Evolutionary conservation across 768 basidiomycete species (phyloP).

Genomic region (Leucocoprinus sp.): DNA sequence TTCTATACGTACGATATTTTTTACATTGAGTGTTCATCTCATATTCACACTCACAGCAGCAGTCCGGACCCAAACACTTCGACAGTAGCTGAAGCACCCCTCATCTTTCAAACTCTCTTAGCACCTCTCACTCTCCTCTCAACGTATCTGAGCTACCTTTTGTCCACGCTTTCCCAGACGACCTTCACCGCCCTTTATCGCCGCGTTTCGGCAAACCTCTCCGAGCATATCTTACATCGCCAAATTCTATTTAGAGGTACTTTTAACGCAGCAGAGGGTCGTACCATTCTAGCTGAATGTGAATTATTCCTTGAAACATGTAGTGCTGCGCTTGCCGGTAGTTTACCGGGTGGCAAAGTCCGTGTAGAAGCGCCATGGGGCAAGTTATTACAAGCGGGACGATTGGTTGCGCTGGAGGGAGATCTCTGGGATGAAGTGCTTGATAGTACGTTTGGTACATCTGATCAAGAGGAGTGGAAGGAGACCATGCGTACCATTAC

Average conservation of each 20-base stretch:
- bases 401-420: conserved; percentile 55
- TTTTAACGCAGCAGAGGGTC: conserved; percentile 53
- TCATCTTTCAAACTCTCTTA: conserved; percentile 62
- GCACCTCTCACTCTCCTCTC: conserved; percentile 74
- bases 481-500: conserved; percentile 39
- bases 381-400: conserved; percentile 59
- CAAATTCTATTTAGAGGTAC: conserved; percentile 73
- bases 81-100: conserved; percentile 2
- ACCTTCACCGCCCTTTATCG: conserved; percentile 63
- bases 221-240: conserved; percentile 77
- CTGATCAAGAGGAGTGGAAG: conserved; percentile 48
- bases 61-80: background rate
- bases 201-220: conserved; percentile 57
- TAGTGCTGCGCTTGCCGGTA: conserved; percentile 38
- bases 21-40: background rate
- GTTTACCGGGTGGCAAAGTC: conserved; percentile 35
- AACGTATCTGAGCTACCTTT: conserved; percentile 65
- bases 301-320: conserved; percentile 81
- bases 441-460: conserved; percentile 39
- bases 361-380: conserved; percentile 74
- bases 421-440: conserved; percentile 40
- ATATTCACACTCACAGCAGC: conserved; percentile 1
- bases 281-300: conserved; percentile 59
- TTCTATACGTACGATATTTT: conserved; percentile 36
- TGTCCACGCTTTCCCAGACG: conserved; percentile 50